Percentiles rank a stretch among this genome's conserved stretches.
These are phyloP conservation scores for Colletotrichum abscissum DNA, from an alignment of 2,329 filamentous ascomycete species.

Conservation along the genomic window DNA sequence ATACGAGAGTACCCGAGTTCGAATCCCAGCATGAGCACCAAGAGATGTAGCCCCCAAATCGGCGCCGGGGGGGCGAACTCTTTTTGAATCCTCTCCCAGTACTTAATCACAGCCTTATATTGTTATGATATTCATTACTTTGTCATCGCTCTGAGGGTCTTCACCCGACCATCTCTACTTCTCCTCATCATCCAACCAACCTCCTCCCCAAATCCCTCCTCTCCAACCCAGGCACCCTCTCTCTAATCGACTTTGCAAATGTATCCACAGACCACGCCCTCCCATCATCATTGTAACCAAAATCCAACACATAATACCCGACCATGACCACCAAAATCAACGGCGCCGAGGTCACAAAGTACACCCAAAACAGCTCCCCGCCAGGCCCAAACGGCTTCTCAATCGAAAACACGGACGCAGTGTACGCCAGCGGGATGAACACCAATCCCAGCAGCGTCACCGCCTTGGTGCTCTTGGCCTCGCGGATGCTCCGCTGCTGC, in stretches of 20 bases:
- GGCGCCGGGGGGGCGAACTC: no score
- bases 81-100: neutral
- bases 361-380: constrained; percentile 36
- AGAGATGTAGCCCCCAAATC: no score
- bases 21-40: no score
- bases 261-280: constrained; percentile 37
- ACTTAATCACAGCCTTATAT: neutral
- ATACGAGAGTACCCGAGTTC: no score
- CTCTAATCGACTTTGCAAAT: constrained; percentile 17
- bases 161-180: neutral
- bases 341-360: constrained; percentile 37
- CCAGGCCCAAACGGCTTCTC: constrained; percentile 37
- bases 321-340: constrained; percentile 36
- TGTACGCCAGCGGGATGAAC: constrained; percentile 40
- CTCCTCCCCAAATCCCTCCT: neutral
- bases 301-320: constrained; percentile 38
- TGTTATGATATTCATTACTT: no score
- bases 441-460: constrained; percentile 40
- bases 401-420: constrained; percentile 39
- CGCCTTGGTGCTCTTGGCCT: constrained; percentile 40
- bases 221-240: constrained; percentile 7
- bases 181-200: neutral
- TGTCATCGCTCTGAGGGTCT: no score
- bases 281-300: constrained; percentile 39
- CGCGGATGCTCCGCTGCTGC: constrained; percentile 40